A percentile compares a stretch with the other conserved stretches of the same genome.
Conservation (phyloP, 495 filamentous ascomycete species). For the Sporormia fimetaria region DNA sequence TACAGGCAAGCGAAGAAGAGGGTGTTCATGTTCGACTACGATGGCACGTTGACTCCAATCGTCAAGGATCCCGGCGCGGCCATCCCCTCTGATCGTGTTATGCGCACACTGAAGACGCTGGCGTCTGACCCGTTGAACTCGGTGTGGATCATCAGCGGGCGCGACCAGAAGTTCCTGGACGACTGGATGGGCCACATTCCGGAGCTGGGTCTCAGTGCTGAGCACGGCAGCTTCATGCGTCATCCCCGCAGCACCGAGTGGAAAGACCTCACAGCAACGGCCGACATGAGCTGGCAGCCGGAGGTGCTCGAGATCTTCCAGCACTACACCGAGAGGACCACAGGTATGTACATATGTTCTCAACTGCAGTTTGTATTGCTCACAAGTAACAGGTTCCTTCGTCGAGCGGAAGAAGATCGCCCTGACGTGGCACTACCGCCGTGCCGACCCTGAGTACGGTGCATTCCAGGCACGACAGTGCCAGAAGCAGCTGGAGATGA, state of each 20-base stretch:
- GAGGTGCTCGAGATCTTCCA: constrained; percentile 71
- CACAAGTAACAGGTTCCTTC: constrained; percentile 50
- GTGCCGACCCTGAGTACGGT: constrained; percentile 73
- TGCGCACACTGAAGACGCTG: constrained; percentile 65
- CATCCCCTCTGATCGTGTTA: constrained; percentile 69
- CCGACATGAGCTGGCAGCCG: constrained; percentile 81
- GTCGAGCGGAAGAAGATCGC: constrained; percentile 88
- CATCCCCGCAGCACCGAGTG: constrained; percentile 60
- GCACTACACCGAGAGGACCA: constrained; percentile 71
- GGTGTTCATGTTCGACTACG: constrained; percentile 96
- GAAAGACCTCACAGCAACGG: constrained; percentile 72
- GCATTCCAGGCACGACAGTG: constrained; percentile 63
- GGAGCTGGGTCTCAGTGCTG: constrained; percentile 78
- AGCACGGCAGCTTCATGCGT: constrained; percentile 90
- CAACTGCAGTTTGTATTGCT: background rate
- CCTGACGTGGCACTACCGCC: constrained; percentile 93
- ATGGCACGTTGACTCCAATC: constrained; percentile 94
- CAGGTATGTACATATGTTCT: constrained; percentile 40
- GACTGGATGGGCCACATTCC: constrained; percentile 78
- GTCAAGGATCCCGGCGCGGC: constrained; percentile 79
- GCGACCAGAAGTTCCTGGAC: constrained; percentile 78
- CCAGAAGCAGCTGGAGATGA: constrained; percentile 60
- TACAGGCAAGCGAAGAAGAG: constrained; percentile 63
- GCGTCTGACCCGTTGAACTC: constrained; percentile 68
- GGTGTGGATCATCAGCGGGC: constrained; percentile 96